Evolutionary conservation across 1,284 basidiomycete genomes (phyloP), one percentile per base, ranked within the genome.

Genomic region (Malassezia arunalokei): DNA sequence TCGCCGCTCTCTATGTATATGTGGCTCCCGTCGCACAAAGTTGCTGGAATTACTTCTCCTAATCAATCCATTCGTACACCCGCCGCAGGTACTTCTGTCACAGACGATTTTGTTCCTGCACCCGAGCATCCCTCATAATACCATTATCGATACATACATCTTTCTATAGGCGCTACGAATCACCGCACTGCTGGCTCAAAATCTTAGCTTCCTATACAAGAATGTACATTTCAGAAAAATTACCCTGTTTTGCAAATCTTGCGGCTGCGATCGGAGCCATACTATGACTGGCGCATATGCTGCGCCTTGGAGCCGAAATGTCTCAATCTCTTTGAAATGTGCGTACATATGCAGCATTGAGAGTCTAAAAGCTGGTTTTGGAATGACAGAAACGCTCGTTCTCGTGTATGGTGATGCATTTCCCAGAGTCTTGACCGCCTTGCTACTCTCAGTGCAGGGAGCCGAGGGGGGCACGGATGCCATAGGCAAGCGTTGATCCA

Each of bases 391-490:
- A 15, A 72, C 62, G 12, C 68, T 62, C 3, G 57, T 51, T n/a
- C 6, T 54, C 3, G 54, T 39, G 9, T 51, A 56, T 5, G 53
- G 39, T 51, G 11, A 48, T 41, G 48, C 49, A 6, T 49, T 15
- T 9, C 43, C 49, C 40, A 59, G 46, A 17, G 56, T 55, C 27
- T 24, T 41, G 8, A 35, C 31, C 0, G 60, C 56, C 1, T 54
- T 43, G 4, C 60, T 29, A 6, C 49, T 51, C 33, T 69, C 69
- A 41, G 71, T 62, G 33, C 51, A 52, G 17, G 54, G 20, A 42
- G 64, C 60, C 31, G 63, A 64, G 7, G 69, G 65, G 40, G 71
- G 61, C 29, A 72, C 63, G 6, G 69, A 66, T 3, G 65, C 66
- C 3, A 60, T 58, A 4, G 62, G 51, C 40, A 71, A 44, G 14